Evolutionary conservation across 768 basidiomycete species (phyloP), one percentile per base, ranked within the genome.

Genomic region (Mycena vulgaris): DNA sequence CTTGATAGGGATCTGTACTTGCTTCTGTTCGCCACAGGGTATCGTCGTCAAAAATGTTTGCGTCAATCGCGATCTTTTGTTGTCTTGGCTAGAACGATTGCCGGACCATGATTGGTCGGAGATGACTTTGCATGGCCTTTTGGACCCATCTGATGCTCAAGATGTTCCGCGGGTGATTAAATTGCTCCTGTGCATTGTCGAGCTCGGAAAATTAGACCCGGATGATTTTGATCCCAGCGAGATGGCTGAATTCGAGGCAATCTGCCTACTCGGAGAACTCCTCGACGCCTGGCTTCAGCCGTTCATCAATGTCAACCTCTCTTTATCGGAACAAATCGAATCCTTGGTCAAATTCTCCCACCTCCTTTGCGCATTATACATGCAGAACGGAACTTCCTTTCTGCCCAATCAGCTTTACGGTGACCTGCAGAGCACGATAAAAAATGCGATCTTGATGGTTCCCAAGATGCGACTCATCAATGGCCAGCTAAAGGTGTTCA

Each of bases 31-130:
- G 14, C 35, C 35, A 7, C 8, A 37, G 14, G 52, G 52, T 11
- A 30, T 53, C 9, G 5, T 53, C 4, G 52, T 53, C 30, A 53
- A 53, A 35, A 40, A 40, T 23, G 31, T 31, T 9, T 56, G 55
- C 23, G 40, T 56, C 14, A 49, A 49, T 16, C 23, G 48, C 9
- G 48, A 49, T 28, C 25, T 49, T 2, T 25, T 49, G 2, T n/a
- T 56, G 2, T 39, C 37, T 9, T 60, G 58, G 58, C 42, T 60
- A 17, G 42, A 60, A 23, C 28, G 58, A 19, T 23, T 60, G 19
- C 40, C 58, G 5, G 31, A 60, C 27, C 58, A 60, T 8, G 42
- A 60, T 37, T 60, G 58, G 58, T 47, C 58, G 17, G 57, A 59
- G 40, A 59, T 40, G 1, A 31, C 58, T 1, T 2, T 60, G 5